Percentiles rank a stretch among this genome's conserved stretches.
Evolutionary conservation across 129 eudicot genomes (phyloP).

Genomic region (Artemisia argyi): DNA sequence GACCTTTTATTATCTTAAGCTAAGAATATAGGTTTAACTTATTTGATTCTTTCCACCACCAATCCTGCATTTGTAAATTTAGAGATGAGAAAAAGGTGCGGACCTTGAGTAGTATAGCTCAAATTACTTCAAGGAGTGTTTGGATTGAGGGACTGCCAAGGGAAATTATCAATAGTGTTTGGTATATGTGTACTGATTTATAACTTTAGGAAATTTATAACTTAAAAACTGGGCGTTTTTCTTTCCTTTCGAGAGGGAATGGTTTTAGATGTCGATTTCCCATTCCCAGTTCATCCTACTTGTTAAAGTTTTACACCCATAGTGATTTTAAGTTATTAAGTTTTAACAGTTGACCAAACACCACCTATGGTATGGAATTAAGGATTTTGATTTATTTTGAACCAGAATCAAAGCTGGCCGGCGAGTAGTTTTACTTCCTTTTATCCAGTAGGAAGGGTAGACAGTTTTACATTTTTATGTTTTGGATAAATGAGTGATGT

Average conservation of each 20-base stretch:
- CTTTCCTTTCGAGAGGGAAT: no score
- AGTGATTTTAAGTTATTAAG: no score
- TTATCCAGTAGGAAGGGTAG: background rate
- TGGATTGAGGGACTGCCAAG: no score
- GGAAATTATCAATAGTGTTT: no score
- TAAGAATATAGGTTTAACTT: background rate
- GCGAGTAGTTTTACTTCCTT: conserved; percentile 5
- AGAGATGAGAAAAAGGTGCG: background rate
- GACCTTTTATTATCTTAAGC: background rate
- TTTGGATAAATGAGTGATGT: conserved; percentile 19
- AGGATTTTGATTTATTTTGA: background rate
- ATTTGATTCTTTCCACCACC: background rate
- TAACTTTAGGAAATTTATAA: no score
- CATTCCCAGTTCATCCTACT: no score
- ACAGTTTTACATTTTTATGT: background rate
- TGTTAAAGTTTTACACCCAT: no score
- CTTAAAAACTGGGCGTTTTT: no score
- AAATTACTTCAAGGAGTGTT: no score
- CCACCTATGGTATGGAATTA: background rate
- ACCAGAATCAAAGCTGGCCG: background rate
- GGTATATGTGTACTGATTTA: no score
- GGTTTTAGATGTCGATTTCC: no score
- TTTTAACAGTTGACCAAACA: no score
- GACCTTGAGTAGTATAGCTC: background rate
- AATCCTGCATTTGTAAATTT: background rate